These are phyloP conservation scores for Arachnomyces sp. DNA, from an alignment of 2,329 filamentous ascomycete genomes.

Conservation along the genomic window DNA sequence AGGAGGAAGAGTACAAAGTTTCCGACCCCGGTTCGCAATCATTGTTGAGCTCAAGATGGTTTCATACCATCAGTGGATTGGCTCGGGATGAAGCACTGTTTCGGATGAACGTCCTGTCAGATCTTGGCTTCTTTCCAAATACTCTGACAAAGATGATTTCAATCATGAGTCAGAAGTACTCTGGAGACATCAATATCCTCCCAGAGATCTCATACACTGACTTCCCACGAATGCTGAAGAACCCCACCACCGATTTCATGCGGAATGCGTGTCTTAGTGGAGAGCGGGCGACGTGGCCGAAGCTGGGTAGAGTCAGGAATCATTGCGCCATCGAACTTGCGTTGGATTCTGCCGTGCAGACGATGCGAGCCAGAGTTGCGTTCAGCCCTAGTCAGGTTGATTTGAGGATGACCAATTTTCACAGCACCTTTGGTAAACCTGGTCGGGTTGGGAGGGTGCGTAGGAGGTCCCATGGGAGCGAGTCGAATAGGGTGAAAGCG, in stretches of 20 bases:
- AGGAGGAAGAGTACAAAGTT: conserved; percentile 53
- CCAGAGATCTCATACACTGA: conserved; percentile 68
- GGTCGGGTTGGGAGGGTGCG: too few relatives aligned
- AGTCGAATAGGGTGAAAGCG: not conserved
- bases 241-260: conserved; percentile 85
- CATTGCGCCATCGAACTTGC: conserved; percentile 83
- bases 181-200: conserved; percentile 89
- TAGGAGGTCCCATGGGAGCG: too few relatives aligned
- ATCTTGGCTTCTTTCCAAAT: conserved; percentile 72
- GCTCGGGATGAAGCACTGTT: conserved; percentile 74
- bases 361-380: conserved; percentile 31
- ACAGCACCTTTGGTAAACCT: not conserved
- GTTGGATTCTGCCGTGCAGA: conserved; percentile 41
- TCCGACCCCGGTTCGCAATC: conserved; percentile 22
- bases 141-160: conserved; percentile 68
- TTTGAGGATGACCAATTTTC: conserved; percentile 12
- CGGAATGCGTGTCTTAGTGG: conserved; percentile 64
- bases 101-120: conserved; percentile 68
- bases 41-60: conserved; percentile 42
- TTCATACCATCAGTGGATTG: conserved; percentile 60
- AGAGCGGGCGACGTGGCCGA: conserved; percentile 85
- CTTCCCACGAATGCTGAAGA: conserved; percentile 67
- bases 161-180: conserved; percentile 82
- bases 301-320: conserved; percentile 74
- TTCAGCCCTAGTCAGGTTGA: conserved; percentile 23